These are phyloP conservation scores for Leishmania martiniquensis DNA, from an alignment of 208 protist genomes.

Conservation along the genomic window DNA sequence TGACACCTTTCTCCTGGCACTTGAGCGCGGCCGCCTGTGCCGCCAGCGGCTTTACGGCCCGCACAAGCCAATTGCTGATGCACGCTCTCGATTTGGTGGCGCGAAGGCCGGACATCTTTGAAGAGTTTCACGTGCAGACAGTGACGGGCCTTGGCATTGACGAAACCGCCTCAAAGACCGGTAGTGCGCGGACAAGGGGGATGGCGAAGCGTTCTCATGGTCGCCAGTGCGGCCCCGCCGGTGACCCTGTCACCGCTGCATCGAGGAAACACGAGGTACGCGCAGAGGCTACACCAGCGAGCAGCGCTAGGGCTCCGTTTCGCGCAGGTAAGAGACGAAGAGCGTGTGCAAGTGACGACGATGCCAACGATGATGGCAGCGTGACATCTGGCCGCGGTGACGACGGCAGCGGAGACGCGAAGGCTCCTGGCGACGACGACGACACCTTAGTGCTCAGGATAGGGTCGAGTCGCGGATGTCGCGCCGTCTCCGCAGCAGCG, in stretches of 20 bases:
- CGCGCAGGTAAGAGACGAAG: slow-evolving; percentile 8
- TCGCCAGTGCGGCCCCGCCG: background rate
- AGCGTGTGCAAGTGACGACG: background rate
- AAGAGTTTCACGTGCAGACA: slow-evolving; percentile 6
- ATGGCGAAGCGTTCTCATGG: background rate
- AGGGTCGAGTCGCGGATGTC: background rate
- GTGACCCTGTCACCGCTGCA: background rate
- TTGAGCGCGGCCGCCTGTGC: slow-evolving; percentile 4
- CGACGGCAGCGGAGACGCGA: background rate
- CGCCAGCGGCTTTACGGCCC: background rate
- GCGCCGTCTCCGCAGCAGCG: background rate
- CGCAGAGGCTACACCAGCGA: background rate
- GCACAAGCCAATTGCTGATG: slow-evolving; percentile 12
- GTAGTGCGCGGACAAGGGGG: background rate
- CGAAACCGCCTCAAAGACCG: background rate
- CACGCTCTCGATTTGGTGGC: slow-evolving; percentile 26
- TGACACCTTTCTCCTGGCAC: slow-evolving; percentile 26
- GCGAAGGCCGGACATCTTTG: slow-evolving; percentile 17
- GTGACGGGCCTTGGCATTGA: background rate
- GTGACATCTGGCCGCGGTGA: background rate
- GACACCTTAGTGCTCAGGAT: slow-evolving; percentile 8
- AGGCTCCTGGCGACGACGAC: background rate
- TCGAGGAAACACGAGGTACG: background rate
- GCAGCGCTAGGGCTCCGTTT: background rate
- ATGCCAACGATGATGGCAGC: background rate